Percentiles rank a stretch among this genome's conserved stretches.
Evolutionary conservation across 2,329 filamentous ascomycete genomes (phyloP).

Genomic region (Neopestalotiopsis sp.): DNA sequence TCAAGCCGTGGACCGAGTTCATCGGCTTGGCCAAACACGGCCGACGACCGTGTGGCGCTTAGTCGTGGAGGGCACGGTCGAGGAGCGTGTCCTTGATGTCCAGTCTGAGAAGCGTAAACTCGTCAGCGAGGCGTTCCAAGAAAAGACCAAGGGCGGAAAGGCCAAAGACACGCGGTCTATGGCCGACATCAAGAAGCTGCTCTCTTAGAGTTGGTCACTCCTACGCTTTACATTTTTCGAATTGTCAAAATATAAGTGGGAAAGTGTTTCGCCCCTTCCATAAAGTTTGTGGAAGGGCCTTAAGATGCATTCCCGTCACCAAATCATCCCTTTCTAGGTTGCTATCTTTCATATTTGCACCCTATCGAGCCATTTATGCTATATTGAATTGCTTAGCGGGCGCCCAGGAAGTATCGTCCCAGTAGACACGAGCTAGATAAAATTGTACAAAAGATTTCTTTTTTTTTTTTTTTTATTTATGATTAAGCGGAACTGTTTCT

Average conservation of each 20-base stretch:
- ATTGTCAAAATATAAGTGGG: background rate
- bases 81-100: conserved; percentile 79
- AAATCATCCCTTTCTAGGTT: too few relatives aligned
- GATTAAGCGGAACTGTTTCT: too few relatives aligned
- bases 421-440: too few relatives aligned
- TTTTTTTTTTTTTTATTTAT: too few relatives aligned
- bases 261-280: background rate
- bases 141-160: conserved; percentile 56
- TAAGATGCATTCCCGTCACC: too few relatives aligned
- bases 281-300: background rate
- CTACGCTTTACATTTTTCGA: background rate
- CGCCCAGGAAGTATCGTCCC: too few relatives aligned
- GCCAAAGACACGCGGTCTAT: conserved; percentile 20
- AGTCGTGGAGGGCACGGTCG: conserved; percentile 80
- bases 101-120: conserved; percentile 80
- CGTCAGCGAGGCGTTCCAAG: conserved; percentile 79
- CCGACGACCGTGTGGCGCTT: conserved; percentile 81
- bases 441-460: too few relatives aligned
- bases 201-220: conserved; percentile 4
- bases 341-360: too few relatives aligned
- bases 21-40: conserved; percentile 81
- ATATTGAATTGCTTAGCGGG: too few relatives aligned
- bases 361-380: too few relatives aligned
- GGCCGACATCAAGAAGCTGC: conserved; percentile 21
- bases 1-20: conserved; percentile 87